phyloP scores from a whole-genome alignment of 495 filamentous ascomycete species.

The Penicillium antarcticum region DNA sequence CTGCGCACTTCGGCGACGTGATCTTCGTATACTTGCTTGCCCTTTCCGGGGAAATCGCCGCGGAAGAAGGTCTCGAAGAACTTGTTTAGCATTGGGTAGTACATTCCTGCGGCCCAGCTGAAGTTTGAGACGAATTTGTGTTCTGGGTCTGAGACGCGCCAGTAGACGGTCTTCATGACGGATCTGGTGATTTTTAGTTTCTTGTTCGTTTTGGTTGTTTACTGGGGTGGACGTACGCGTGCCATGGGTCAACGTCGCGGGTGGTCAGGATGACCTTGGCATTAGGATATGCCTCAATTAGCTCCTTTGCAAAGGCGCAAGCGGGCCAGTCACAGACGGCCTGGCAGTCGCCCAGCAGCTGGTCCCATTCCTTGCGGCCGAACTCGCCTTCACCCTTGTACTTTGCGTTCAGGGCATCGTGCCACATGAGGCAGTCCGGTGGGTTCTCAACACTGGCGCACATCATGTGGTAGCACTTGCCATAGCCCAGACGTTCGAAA shows the following conservation, averaged over 20 bases:
- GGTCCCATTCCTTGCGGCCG: conserved; percentile 63
- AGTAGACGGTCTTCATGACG: conserved; percentile 51
- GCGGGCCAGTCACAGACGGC: conserved; percentile 67
- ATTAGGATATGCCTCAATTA: conserved; percentile 67
- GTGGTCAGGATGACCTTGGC: conserved; percentile 65
- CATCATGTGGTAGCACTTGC: conserved; percentile 67
- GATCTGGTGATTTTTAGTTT: conserved; percentile 25
- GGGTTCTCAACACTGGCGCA: conserved; percentile 59
- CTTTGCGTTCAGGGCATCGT: conserved; percentile 62
- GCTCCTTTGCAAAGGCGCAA: conserved; percentile 61
- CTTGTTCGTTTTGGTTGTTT: neutral
- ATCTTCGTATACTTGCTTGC: conserved; percentile 50
- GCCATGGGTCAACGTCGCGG: conserved; percentile 59
- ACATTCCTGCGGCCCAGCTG: conserved; percentile 56
- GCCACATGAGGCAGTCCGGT: conserved; percentile 59
- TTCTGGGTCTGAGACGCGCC: conserved; percentile 54
- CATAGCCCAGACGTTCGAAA: conserved; percentile 57
- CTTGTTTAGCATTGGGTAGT: conserved; percentile 57
- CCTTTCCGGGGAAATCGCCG: conserved; percentile 47
- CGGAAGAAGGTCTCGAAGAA: conserved; percentile 57
- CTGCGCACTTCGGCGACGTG: conserved; percentile 45
- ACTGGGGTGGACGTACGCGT: conserved; percentile 38
- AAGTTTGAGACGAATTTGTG: conserved; percentile 49
- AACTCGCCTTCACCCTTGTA: conserved; percentile 60
- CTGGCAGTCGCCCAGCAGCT: conserved; percentile 63